Base-by-base conservation (phyloP, 2,329 filamentous ascomycete species). In the Macrophomina pseudophaseolina region DNA sequence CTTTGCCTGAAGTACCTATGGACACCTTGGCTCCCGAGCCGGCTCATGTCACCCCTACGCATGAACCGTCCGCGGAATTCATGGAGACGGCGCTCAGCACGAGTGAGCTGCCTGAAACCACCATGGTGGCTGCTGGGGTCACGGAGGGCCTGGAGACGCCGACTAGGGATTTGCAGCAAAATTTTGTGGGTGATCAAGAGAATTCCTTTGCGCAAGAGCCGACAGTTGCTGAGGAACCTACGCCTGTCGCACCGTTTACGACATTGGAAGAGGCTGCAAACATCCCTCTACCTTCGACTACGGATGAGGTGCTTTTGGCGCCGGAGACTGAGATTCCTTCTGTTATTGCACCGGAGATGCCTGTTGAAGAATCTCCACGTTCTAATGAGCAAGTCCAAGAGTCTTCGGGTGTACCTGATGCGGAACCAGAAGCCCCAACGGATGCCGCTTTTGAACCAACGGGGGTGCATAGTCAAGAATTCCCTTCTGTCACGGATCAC, bases 21-120 rank as follows among this genome's bases (percentile, higher is more conserved):
- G 49, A 53, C 2, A 1, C 49, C 12, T 11, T 30, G 23, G 12
- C 8, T n/a, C 8, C 32, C 4, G 56, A 46, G 7, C 11, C 23
- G 16, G 30, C 49, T 38, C 18, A 12, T 16, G 30, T 38, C n/a
- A 7, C 35, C 7, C 23, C 44, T 59, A 16, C 52, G 5, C 14
- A 8, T 40, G 38, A 40, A 40, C 16, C 33, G 2, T 30, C 65
- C 14, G 46, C 65, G 3, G 65, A 66, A 18, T 3, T 54, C n/a
- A 32, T 53, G 7, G 65, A 66, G 35, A 42, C 33, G 12, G 54
- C 23, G 9, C 40, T 62, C 9, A 38, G 16, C 6, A 52, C 54
- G 12, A 23, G 44, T 9, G 65, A 66, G 38, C 23, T 62, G 5
- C 65, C 54, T 3, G 65, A 66, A 12, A 56, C 56, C 6, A 53